These are phyloP conservation scores for Tilletia setariae DNA, from an alignment of 1,284 basidiomycete species.

Conservation along the genomic window DNA sequence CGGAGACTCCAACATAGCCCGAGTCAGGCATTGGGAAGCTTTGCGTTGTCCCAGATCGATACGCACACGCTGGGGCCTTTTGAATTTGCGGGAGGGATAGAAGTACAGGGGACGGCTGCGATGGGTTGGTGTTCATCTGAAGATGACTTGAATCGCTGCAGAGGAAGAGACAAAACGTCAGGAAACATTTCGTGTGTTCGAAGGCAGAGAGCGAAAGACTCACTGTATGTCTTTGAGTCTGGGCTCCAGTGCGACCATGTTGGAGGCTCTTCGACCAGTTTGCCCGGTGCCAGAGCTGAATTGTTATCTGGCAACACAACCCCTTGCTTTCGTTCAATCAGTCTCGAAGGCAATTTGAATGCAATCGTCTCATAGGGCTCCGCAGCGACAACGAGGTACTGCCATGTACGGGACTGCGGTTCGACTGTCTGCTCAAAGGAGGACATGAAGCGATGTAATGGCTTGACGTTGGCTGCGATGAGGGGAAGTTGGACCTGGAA, in stretches of 20 bases:
- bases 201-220: neutral
- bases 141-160: slow-evolving; percentile 43
- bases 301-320: neutral
- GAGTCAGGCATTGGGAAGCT: neutral
- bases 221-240: slow-evolving; percentile 42
- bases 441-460: slow-evolving; percentile 91
- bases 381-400: slow-evolving; percentile 95
- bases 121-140: slow-evolving; percentile 15
- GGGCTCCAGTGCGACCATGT: slow-evolving; percentile 50
- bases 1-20: no score
- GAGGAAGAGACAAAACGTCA: neutral
- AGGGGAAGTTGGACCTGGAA: slow-evolving; percentile 95
- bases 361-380: slow-evolving; percentile 99
- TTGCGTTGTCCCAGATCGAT: neutral
- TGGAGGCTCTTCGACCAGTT: slow-evolving; percentile 72
- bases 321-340: neutral
- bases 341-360: slow-evolving; percentile 63
- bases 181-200: neutral
- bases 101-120: neutral
- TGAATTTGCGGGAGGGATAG: neutral
- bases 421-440: slow-evolving; percentile 93
- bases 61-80: neutral
- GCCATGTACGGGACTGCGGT: slow-evolving; percentile 88
- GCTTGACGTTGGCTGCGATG: slow-evolving; percentile 73
- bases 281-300: slow-evolving; percentile 63